Base-by-base conservation (phyloP, 2,329 filamentous ascomycete genomes). In the Sclerotinia nivalis region DNA sequence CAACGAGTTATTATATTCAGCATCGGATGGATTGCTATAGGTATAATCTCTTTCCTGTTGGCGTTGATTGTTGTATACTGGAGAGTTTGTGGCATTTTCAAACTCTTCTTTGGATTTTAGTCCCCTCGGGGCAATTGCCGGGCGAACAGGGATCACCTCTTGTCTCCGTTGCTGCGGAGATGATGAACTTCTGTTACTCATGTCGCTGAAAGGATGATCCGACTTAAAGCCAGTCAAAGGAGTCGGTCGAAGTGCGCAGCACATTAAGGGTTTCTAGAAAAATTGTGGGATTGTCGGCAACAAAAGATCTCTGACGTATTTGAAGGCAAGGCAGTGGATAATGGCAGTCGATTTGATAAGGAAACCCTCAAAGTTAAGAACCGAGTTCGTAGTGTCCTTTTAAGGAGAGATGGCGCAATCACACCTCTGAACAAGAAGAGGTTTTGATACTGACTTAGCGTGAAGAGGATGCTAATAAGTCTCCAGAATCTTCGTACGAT, bases 201-300 rank as follows among this genome's bases (percentile, higher is more conserved):
- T 77, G 31, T 58, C 54, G 67, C 64, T 61, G 55, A 71, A 71
- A 60, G 49, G 66, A 72, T 77, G 76, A 75, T 76, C 74, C 72
- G 75, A 77, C 75, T 70, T 71, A 59, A 73, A 76, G 74, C 70
- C 75, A 74, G 71, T 73, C 73, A 73, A 74, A 69, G 73, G 70
- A 61, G 61, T 62, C 28, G 60, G 60, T 70, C 64, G 70, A 52
- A 76, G 61, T 50, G 68, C 71, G 73, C 73, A 75, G 73, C 68
- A 75, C 76, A 78, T 77, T 43, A 73, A 72, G 47, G 59, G 55
- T 52, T 31, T 20, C 18, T 66, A 37, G 37, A 25, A 55, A 56
- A 18, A 8, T 13, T 62, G 31, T 18, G 7, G 58, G 4, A 8
- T n/a, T 20, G 40, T 40, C n/a, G 37, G 25, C n/a, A 43, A 43